Evolutionary conservation across 768 basidiomycete species (phyloP), one percentile per base, ranked within the genome.

Genomic region (Leccinellum luteum): DNA sequence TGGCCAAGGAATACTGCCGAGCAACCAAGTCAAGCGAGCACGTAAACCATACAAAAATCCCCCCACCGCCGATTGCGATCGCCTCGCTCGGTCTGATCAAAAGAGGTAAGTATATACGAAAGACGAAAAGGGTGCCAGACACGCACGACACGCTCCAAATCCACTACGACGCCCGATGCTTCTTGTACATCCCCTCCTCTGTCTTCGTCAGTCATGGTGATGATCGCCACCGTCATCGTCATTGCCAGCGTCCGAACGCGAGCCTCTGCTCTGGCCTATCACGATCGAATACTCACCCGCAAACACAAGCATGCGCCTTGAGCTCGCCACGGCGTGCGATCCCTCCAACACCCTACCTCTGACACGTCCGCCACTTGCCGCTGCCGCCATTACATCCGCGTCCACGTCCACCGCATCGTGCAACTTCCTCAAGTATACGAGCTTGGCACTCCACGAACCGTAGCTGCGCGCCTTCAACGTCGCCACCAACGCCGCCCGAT

Each of bases 211-310:
- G 8, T 44, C 21, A 19, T 12, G 1, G 43, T 14, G 19, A n/a
- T n/a, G n/a, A n/a, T n/a, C n/a, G n/a, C n/a, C n/a, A 3, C 35
- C 15, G 17, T 45, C 44, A 6, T 13, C 13, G 19, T 45, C 13
- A 14, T 8, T n/a, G n/a, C n/a, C 17, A 38, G 17, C 0, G 17
- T n/a, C 17, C 9, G 17, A 38, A n/a, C 38, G 38, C 45, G 25
- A 47, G 3, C 23, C n/a, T n/a, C n/a, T n/a, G n/a, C n/a, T n/a
- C n/a, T n/a, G n/a, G n/a, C n/a, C 63, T 0, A 53, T 59, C 17
- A 70, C 59, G 38, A 60, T 35, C 48, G 69, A 66, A 32, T 71
- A 70, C 52, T 70, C 71, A n/a, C 69, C 69, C 15, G 55, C 51
- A 28, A 72, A 70, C 3, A 50, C 30, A 38, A 70, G 70, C 4